A percentile compares a stretch with the other conserved stretches of the same genome.
These are phyloP conservation scores for Erodium chrysanthum DNA, from an alignment of 441 rosid genomes.

Conservation along the genomic window DNA sequence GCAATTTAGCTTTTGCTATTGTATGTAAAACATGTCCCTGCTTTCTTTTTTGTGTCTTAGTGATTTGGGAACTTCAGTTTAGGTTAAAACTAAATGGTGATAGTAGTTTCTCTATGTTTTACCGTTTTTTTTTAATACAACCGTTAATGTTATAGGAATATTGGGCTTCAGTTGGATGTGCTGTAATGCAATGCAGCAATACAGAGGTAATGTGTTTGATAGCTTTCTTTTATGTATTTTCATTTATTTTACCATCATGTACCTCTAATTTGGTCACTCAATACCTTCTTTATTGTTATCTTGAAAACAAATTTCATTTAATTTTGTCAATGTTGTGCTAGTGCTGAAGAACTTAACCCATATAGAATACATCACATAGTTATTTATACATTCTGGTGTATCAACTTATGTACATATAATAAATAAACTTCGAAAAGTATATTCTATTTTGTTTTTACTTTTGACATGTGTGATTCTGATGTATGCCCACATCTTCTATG, in stretches of 20 bases:
- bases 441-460: no score
- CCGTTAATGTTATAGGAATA: conserved; percentile 45
- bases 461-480: background rate
- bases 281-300: background rate
- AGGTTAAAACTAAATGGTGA: background rate
- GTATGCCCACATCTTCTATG: background rate
- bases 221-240: background rate
- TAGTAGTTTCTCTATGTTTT: background rate
- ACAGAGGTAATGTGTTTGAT: conserved; percentile 49
- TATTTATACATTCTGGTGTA: background rate
- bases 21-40: background rate
- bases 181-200: conserved; percentile 96
- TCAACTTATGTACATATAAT: background rate
- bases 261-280: background rate
- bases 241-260: background rate
- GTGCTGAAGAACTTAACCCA: background rate
- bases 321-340: background rate
- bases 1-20: background rate
- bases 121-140: background rate
- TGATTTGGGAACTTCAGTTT: background rate
- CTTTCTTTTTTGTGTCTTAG: background rate
- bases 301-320: background rate
- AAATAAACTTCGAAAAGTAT: no score
- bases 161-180: conserved; percentile 99
- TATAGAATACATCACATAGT: background rate